Conservation (phyloP, 306 rosid genomes). For the Phaseolus lunatus region DNA sequence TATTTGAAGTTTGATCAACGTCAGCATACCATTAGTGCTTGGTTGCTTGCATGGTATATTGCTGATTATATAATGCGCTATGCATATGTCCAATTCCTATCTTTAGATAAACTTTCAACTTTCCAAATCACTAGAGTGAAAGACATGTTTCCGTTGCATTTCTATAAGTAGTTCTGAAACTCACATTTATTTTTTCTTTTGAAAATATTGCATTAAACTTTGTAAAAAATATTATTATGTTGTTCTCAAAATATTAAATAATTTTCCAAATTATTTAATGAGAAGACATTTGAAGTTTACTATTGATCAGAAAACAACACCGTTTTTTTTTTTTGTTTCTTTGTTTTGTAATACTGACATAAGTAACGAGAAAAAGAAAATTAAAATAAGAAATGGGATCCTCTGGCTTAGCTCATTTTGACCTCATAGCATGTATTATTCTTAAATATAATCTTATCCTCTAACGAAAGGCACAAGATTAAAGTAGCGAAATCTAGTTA, state of each 20-base stretch:
- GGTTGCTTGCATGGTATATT: neutral
- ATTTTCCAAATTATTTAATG: neutral
- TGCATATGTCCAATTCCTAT: neutral
- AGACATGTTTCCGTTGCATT: neutral
- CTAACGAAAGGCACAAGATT: slow-evolving; percentile 10
- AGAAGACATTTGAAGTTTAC: too few species aligned
- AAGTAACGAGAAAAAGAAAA: neutral
- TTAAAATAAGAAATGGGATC: neutral
- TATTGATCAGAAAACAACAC: neutral
- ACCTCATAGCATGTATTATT: neutral
- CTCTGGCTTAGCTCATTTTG: neutral
- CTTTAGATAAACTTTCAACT: neutral
- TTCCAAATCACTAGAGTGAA: neutral
- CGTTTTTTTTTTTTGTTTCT: neutral
- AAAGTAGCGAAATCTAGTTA: slow-evolving; percentile 37
- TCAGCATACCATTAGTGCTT: neutral
- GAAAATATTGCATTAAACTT: neutral
- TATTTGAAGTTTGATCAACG: neutral
- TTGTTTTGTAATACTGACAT: too few species aligned
- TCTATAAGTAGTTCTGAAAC: neutral
- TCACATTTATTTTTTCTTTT: neutral
- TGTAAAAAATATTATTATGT: neutral
- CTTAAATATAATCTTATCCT: neutral
- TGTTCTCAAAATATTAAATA: neutral
- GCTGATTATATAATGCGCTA: neutral